Percentiles rank a stretch among this genome's conserved stretches.
These are phyloP conservation scores for Fusarium transvaalense DNA, from an alignment of 2,329 filamentous ascomycete genomes.

Conservation along the genomic window DNA sequence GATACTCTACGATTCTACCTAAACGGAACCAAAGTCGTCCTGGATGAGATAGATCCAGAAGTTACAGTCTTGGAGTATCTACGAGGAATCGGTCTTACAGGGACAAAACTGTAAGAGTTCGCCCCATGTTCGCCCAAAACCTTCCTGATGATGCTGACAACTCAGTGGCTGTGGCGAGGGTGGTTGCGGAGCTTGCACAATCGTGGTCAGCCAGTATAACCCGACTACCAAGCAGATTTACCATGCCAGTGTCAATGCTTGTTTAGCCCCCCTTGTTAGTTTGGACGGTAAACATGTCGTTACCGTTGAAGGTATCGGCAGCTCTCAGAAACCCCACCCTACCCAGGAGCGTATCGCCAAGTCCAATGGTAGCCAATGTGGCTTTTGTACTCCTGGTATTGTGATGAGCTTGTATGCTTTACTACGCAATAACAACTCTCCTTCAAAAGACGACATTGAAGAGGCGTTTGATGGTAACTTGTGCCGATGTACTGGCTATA, in stretches of 20 bases:
- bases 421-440: conserved; percentile 83
- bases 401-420: conserved; percentile 98
- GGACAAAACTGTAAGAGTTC: conserved; percentile 80
- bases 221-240: conserved; percentile 93
- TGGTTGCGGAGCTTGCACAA: conserved; percentile 95
- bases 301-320: conserved; percentile 95
- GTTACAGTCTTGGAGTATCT: conserved; percentile 93
- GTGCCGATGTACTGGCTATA: conserved; percentile 94
- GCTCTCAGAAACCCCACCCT: conserved; percentile 86
- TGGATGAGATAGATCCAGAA: conserved; percentile 92
- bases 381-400: conserved; percentile 97
- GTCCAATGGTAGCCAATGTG: conserved; percentile 90
- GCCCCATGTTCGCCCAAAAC: conserved; percentile 35
- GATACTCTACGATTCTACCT: conserved; percentile 93
- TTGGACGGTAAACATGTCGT: conserved; percentile 98
- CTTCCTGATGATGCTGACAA: conserved; percentile 13
- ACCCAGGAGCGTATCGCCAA: conserved; percentile 91
- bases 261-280: conserved; percentile 90
- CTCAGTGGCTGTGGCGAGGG: conserved; percentile 89
- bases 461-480: conserved; percentile 98
- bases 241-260: conserved; percentile 96
- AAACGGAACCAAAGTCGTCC: conserved; percentile 88
- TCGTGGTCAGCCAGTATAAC: conserved; percentile 94
- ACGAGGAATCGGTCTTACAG: conserved; percentile 90
- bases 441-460: conserved; percentile 86